A percentile compares a stretch with the other conserved stretches of the same genome.
These are phyloP conservation scores for Zymoseptoria brevis DNA, from an alignment of 2,329 filamentous ascomycete species.

Conservation along the genomic window DNA sequence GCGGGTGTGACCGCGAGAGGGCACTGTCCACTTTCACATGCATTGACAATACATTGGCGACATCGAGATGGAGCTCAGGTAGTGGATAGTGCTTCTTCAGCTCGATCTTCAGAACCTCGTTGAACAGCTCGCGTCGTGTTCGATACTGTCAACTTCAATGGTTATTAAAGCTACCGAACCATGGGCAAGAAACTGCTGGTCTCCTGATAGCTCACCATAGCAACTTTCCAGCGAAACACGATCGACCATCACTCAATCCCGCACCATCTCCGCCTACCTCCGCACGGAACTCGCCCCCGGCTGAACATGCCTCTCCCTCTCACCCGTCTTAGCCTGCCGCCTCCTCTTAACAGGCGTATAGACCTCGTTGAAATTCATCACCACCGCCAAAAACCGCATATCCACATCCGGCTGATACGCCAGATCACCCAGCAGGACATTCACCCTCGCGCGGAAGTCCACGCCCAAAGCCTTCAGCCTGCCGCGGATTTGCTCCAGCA, in stretches of 20 bases:
- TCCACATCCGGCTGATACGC: conserved; percentile 91
- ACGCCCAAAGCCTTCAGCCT: conserved; percentile 63
- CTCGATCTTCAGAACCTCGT: background rate
- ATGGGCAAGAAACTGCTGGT: background rate
- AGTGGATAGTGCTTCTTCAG: background rate
- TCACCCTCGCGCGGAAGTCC: conserved; percentile 70
- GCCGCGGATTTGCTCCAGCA: conserved; percentile 67
- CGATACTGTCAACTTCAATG: background rate
- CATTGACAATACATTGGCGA: background rate
- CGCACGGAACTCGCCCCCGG: background rate
- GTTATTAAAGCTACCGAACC: background rate
- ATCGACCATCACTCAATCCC: background rate
- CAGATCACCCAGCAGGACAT: conserved; percentile 77
- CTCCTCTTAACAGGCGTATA: conserved; percentile 70
- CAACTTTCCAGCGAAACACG: background rate
- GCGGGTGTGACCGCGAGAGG: no score
- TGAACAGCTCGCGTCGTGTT: background rate
- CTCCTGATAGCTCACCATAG: background rate
- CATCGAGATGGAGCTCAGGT: background rate
- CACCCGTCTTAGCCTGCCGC: conserved; percentile 19
- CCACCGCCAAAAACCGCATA: conserved; percentile 88
- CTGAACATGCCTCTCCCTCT: conserved; percentile 2
- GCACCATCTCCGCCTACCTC: background rate
- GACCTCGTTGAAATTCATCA: conserved; percentile 99
- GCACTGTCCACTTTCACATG: background rate